These are phyloP conservation scores for Lyophyllum shimeji DNA, from an alignment of 768 basidiomycete species.

Conservation along the genomic window DNA sequence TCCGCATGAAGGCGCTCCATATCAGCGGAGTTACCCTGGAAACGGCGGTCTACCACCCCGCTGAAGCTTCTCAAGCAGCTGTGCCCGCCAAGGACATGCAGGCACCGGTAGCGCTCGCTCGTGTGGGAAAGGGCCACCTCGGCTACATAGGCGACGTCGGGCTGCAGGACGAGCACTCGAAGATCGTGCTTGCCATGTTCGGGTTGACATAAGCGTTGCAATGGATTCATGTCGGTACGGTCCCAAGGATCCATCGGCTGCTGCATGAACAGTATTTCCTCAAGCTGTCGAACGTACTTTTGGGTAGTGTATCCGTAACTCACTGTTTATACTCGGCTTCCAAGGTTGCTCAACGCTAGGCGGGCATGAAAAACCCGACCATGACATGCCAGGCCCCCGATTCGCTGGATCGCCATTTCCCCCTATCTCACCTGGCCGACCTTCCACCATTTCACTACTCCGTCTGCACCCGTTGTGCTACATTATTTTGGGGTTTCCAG, in stretches of 20 bases:
- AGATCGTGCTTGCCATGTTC: conserved; percentile 32
- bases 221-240: background rate
- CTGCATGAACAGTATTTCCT: background rate
- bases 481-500: no score
- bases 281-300: background rate
- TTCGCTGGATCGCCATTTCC: no score
- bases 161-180: conserved; percentile 24
- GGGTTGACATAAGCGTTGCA: conserved; percentile 12
- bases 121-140: conserved; percentile 27
- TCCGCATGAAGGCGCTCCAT: conserved; percentile 28
- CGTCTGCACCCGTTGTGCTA: no score
- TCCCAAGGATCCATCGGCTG: background rate
- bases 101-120: conserved; percentile 25
- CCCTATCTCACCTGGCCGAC: background rate
- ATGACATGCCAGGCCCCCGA: no score
- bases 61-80: conserved; percentile 4
- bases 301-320: background rate
- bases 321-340: background rate
- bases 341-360: no score
- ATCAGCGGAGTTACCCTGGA: conserved; percentile 21
- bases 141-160: conserved; percentile 37
- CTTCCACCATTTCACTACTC: no score
- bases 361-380: no score
- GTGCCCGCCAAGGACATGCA: conserved; percentile 8
- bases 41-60: conserved; percentile 25